Base-by-base conservation (phyloP, 169 alveolate species). In the Babesia caballi region DNA sequence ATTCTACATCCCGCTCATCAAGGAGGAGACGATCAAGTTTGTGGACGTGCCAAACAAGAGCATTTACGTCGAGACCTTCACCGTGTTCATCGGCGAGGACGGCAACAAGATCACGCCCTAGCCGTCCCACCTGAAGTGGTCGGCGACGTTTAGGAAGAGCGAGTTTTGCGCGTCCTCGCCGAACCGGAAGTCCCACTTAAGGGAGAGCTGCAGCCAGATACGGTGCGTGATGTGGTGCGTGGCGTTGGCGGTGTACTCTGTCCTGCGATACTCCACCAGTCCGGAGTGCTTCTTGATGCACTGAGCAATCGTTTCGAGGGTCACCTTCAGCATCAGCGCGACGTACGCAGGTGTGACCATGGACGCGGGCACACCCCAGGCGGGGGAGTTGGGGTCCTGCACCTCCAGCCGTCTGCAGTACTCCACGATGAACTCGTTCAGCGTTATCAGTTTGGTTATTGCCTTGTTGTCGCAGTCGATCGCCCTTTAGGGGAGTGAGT, bases 201-300 rank as follows among this genome's bases (percentile, higher is more conserved):
- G 65, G 21, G 88, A 88, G 51, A 84, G 51, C 58, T 88, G 93
- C 23, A 88, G 56, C 93, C 93, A 88, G 33, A 88, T 75, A 23
- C 93, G 77, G 50, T 88, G 93, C n/a, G 85, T 69, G 12, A 88
- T 77, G 46, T 84, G 90, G 51, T 88, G 91, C 27, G 85, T 88
- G 32, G 89, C 87, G 52, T 84, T 88, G 28, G 88, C 87, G 30
- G 82, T 54, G 57, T 83, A 84, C 66, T 88, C 93, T 6, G 93
- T 88, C 59, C 81, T 84, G 41, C 85, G 68, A 66, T 21, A 76
- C 44, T 76, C 85, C 14, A 76, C 72, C n/a, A 60, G 32, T 4
- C 85, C 85, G 19, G 42, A 58, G 42, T 76, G 85, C 32, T 68
- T 67, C 9, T 44, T 49, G 52, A 76, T 42, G 58, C 82, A 76